Evolutionary conservation across 2,329 filamentous ascomycete species (phyloP), one percentile per base, ranked within the genome.

Genomic region (Grosmannia penicillata): DNA sequence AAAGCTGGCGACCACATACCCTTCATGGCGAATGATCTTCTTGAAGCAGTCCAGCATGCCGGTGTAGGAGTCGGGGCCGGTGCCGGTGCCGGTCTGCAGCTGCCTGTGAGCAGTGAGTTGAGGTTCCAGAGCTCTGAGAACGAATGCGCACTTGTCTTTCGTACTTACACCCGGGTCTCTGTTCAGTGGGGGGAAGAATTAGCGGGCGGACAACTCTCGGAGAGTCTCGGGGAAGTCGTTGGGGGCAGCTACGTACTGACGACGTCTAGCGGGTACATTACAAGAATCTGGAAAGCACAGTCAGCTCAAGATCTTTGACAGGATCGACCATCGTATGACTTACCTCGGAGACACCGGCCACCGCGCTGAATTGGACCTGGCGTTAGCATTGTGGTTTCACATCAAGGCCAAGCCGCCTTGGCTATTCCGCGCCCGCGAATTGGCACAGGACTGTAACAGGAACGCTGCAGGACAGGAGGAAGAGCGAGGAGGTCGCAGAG

Each of bases 241-340:
- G 14, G 14, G 8, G 1, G 27, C 19, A 6, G 3, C 17, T 36
- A 91, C 82, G 93, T 82, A 79, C 89, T 73, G 61, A 96, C 85
- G 42, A 98, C 91, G 60, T 98, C 91, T 59, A 98, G 71, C 50
- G 91, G 91, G 68, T 98, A 98, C 91, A 93, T 93, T 43, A 91
- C 72, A 61, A 91, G 65, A 65, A 93, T 93, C 84, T 93, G 64
- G 7, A 2, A 4, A 11, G 7, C 17, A 21, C 21, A 18, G 39
- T 48, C 37, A 48, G 43, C 37, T 8, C 6, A 27, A 15, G 18
- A 25, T 7, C 11, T 22, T 19, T 8, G 17, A 6, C n/a, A 14
- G 14, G 13, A 6, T 7, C 6, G n/a, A 21, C 23, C 43, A 37
- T 41, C 19, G 42, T 41, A 36, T 40, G 45, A 65, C 78, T 62